Evolutionary conservation across 768 basidiomycete genomes (phyloP).

Genomic region (Rhizopogon salebrosus): DNA sequence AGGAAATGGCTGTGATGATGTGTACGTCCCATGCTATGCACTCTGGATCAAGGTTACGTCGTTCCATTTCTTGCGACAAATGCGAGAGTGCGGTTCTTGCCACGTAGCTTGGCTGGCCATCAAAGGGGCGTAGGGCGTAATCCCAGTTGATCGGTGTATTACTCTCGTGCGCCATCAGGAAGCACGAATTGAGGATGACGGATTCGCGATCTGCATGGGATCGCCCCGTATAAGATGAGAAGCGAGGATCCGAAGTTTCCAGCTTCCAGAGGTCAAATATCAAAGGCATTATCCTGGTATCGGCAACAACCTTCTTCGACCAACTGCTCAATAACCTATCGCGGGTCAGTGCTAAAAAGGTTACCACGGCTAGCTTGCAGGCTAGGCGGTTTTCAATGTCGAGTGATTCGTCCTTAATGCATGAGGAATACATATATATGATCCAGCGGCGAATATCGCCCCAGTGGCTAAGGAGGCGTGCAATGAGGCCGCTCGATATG

Average conservation of each 20-base stretch:
- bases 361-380: constrained; percentile 20
- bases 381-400: constrained; percentile 9
- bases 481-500: constrained; percentile 9
- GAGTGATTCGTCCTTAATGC: constrained; percentile 8
- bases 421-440: constrained; percentile 14
- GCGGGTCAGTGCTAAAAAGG: constrained; percentile 22
- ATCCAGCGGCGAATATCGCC: constrained; percentile 22
- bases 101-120: constrained; percentile 13
- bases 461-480: constrained; percentile 14
- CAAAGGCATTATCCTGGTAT: constrained; percentile 23
- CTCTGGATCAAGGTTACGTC: constrained; percentile 11
- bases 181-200: constrained; percentile 20
- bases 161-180: constrained; percentile 21
- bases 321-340: constrained; percentile 20
- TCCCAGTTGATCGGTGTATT: constrained; percentile 14
- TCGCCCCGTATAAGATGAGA: constrained; percentile 15
- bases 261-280: constrained; percentile 25
- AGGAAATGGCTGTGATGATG: constrained; percentile 16
- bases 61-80: constrained; percentile 20
- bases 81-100: constrained; percentile 19
- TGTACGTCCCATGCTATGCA: constrained; percentile 27
- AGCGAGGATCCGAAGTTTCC: constrained; percentile 17
- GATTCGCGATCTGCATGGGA: constrained; percentile 21
- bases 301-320: constrained; percentile 18
- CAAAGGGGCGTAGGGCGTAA: constrained; percentile 19